These are phyloP conservation scores for Acaromyces ingoldii DNA, from an alignment of 1,284 basidiomycete genomes.

Conservation along the genomic window DNA sequence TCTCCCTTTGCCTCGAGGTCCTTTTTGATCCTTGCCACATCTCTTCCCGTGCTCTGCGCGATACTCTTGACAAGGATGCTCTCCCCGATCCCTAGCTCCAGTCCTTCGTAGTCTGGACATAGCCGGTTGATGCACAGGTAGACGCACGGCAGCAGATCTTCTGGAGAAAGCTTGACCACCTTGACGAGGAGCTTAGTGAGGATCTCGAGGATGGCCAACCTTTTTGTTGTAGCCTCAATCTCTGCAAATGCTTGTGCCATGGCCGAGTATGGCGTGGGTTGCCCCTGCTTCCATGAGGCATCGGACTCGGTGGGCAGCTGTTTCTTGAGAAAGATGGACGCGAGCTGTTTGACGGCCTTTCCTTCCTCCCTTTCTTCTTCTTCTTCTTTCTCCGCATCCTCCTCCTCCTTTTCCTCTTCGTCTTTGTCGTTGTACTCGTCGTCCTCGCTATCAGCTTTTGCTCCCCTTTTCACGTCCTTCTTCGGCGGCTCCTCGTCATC, in stretches of 20 bases:
- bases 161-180: constrained; percentile 74
- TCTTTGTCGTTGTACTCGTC: background rate
- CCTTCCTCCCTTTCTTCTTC: constrained; percentile 42
- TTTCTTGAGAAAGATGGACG: constrained; percentile 33
- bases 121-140: constrained; percentile 97
- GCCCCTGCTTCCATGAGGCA: constrained; percentile 70
- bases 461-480: too few species aligned
- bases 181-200: constrained; percentile 82
- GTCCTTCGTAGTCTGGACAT: constrained; percentile 89
- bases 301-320: constrained; percentile 53
- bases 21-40: constrained; percentile 73
- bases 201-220: constrained; percentile 83
- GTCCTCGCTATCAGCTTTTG: background rate
- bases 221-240: constrained; percentile 93
- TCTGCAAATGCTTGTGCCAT: constrained; percentile 80
- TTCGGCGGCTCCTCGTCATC: constrained; percentile 6
- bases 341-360: constrained; percentile 58
- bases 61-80: constrained; percentile 92
- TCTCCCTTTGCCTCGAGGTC: constrained; percentile 93
- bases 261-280: constrained; percentile 86
- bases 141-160: constrained; percentile 76
- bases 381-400: constrained; percentile 55
- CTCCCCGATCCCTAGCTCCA: constrained; percentile 96
- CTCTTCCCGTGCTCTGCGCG: constrained; percentile 85
- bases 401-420: constrained; percentile 22